These are phyloP conservation scores for Jaapia argillacea DNA, from an alignment of 768 basidiomycete genomes.

Conservation along the genomic window DNA sequence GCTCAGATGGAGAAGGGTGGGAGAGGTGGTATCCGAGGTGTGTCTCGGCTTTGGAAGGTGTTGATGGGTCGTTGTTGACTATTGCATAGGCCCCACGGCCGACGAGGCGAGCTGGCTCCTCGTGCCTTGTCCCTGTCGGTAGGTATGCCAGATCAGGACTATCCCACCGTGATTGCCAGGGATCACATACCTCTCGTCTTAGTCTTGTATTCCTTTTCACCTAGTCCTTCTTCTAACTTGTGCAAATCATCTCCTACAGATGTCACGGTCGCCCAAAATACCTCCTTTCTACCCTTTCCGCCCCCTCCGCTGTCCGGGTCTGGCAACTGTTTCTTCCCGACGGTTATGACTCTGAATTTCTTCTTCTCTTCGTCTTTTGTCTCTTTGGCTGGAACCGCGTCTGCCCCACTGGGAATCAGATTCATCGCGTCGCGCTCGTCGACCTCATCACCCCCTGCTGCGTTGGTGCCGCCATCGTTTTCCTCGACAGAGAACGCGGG, in stretches of 20 bases:
- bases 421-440: slow-evolving; percentile 30
- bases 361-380: slow-evolving; percentile 25
- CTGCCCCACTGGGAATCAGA: slow-evolving; percentile 32
- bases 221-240: slow-evolving; percentile 36
- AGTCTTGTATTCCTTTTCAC: slow-evolving; percentile 45
- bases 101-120: slow-evolving; percentile 39
- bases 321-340: slow-evolving; percentile 53
- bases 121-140: slow-evolving; percentile 36
- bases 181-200: slow-evolving; percentile 41
- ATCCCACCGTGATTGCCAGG: too few species aligned
- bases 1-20: slow-evolving; percentile 29
- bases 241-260: slow-evolving; percentile 41
- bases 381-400: slow-evolving; percentile 36
- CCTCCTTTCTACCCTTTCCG: slow-evolving; percentile 29
- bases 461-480: slow-evolving; percentile 6
- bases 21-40: slow-evolving; percentile 53
- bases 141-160: too few species aligned
- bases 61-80: slow-evolving; percentile 34
- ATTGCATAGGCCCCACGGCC: slow-evolving; percentile 53
- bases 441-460: slow-evolving; percentile 11
- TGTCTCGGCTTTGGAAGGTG: slow-evolving; percentile 36
- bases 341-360: slow-evolving; percentile 36
- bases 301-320: slow-evolving; percentile 25
- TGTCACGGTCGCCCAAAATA: slow-evolving; percentile 43
- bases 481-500: slow-evolving; percentile 27